Conservation (phyloP, 352 stramenopile genomes). For the Phytophthora cryptogea region DNA sequence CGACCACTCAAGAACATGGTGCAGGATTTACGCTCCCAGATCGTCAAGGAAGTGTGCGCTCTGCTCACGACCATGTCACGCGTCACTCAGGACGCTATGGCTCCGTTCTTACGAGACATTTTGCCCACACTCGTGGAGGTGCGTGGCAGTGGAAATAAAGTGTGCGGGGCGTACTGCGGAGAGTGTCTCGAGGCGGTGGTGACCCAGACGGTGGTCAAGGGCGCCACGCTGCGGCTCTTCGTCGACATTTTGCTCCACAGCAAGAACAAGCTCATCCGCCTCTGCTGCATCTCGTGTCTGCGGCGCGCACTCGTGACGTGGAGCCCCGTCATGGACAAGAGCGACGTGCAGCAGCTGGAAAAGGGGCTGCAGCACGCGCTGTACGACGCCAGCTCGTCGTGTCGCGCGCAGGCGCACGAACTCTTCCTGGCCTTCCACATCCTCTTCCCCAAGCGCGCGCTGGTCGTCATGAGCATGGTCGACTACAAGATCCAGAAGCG, state of each 20-base stretch:
- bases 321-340: slow-evolving; percentile 80
- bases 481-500: slow-evolving; percentile 87
- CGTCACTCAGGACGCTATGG: slow-evolving; percentile 79
- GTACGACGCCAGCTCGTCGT: slow-evolving; percentile 81
- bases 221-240: slow-evolving; percentile 71
- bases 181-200: slow-evolving; percentile 78
- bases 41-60: slow-evolving; percentile 83
- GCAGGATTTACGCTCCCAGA: slow-evolving; percentile 82
- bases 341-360: slow-evolving; percentile 81
- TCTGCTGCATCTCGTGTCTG: slow-evolving; percentile 73
- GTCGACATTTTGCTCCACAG: slow-evolving; percentile 75
- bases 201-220: slow-evolving; percentile 71
- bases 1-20: slow-evolving; percentile 76
- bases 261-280: slow-evolving; percentile 85
- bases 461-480: slow-evolving; percentile 63
- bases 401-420: slow-evolving; percentile 65
- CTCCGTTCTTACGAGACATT: slow-evolving; percentile 72
- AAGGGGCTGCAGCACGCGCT: slow-evolving; percentile 70
- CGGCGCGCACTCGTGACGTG: slow-evolving; percentile 56
- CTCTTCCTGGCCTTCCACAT: slow-evolving; percentile 76
- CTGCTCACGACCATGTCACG: slow-evolving; percentile 64
- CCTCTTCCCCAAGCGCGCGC: slow-evolving; percentile 78
- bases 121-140: slow-evolving; percentile 79
- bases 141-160: slow-evolving; percentile 82
- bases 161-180: slow-evolving; percentile 79